Conservation (phyloP, 176 grass and related monocot genomes). For the Aegilops tauschii region DNA sequence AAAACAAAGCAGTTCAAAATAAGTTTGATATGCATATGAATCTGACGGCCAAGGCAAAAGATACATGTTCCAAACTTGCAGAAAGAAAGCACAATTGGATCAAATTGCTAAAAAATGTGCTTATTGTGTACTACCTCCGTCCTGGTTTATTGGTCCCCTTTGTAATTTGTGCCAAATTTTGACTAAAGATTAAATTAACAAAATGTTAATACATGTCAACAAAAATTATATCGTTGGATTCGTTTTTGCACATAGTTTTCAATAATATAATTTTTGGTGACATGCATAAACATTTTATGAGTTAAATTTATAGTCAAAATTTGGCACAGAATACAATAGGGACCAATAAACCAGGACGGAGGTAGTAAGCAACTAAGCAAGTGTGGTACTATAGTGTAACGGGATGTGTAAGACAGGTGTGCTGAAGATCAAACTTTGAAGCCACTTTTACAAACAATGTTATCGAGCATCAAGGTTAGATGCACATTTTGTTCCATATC, state of each 20-base stretch:
- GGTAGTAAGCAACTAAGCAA: background rate
- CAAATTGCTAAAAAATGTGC: conserved; percentile 22
- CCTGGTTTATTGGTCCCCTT: too few species aligned
- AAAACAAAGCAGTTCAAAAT: background rate
- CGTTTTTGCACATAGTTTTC: too few species aligned
- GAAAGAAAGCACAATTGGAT: background rate
- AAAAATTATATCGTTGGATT: too few species aligned
- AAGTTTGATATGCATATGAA: background rate
- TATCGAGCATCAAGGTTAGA: conserved; percentile 11
- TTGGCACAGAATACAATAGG: too few species aligned
- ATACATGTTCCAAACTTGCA: conserved; percentile 4
- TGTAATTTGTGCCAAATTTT: too few species aligned
- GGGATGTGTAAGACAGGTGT: background rate
- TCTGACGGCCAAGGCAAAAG: conserved; percentile 1
- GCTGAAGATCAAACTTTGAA: background rate
- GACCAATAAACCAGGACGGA: too few species aligned
- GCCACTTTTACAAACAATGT: conserved; percentile 8
- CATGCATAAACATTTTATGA: too few species aligned
- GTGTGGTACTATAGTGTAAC: background rate
- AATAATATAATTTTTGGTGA: too few species aligned
- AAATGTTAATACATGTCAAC: too few species aligned
- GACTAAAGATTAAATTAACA: too few species aligned
- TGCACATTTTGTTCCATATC: background rate
- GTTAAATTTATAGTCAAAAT: too few species aligned
- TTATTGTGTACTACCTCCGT: background rate